Evolutionary conservation across 768 basidiomycete species (phyloP), one percentile per base, ranked within the genome.

Genomic region (Mycena floridula): DNA sequence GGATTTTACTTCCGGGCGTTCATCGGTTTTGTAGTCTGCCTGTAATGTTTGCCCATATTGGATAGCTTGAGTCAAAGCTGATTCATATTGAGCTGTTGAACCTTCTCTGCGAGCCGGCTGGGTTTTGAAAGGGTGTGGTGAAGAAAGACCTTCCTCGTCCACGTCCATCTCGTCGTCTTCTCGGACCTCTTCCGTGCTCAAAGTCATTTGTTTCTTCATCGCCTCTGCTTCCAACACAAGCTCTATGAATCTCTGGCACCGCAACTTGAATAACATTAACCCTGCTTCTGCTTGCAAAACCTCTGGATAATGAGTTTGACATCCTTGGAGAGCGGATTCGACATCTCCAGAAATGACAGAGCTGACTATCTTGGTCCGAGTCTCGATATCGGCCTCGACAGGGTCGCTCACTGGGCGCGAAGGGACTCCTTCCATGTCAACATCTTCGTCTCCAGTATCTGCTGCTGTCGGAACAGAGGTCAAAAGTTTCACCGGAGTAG

Each of bases 231-330:
- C 77, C 52, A 90, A 56, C 12, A 89, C 76, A 23, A 90, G 73
- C 61, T 93, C 90, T 37, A 93, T 81, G 54, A 93, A 90, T 62
- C 85, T 88, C 54, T 89, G 75, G 63, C 89, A 89, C 21, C 83
- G 77, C 53, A 94, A 63, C 60, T 86, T 88, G 69, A 92, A 87
- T n/a, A 76, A 62, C 64, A 92, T 74, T 13, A 88, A 65, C 7
- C 82, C 82, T 28, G 76, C 73, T 43, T 89, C 82, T 22, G 75
- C 75, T 46, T 74, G 75, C 20, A 93, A 66, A 5, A 84, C 87
- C 3, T 63, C 54, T 0, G 87, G 82, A 57, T 82, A 81, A 46
- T 82, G 70, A 42, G 57, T 62, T 48, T 65, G 64, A 6, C 79
- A 76, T 44, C 79, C 72, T 5, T 65, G 55, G 23, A 92, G 66